Evolutionary conservation across 2,329 filamentous ascomycete genomes (phyloP), one percentile per base, ranked within the genome.

Genomic region (Penicillium thymicola): DNA sequence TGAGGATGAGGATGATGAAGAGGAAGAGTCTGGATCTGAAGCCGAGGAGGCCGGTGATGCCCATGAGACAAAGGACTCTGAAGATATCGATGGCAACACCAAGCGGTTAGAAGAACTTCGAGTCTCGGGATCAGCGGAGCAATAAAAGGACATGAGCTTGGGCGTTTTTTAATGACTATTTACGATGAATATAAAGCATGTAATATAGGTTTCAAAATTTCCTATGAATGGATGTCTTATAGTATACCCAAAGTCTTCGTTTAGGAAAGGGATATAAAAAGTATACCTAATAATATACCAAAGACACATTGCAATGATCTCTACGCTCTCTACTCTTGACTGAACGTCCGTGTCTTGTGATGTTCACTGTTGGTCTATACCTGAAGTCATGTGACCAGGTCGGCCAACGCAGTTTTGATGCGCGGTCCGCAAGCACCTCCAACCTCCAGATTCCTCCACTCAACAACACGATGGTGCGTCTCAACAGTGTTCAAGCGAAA

Each of bases 21-120:
- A 73, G 10, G 72, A 72, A 27, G 57, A 62, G 21, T 60, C 61
- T 16, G 62, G 52, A 27, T 63, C 62, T 5, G 76, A 76, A 4
- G 76, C 74, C 2, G 75, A 70, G 25, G 66, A 69, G 13, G 23
- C 55, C 7, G 72, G 71, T 7, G 77, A 74, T 2, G 75, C 75
- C 4, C 72, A 67, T 16, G 67, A 66, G 11, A 58, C 67, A 18
- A 64, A 64, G n/a, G 60, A 59, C 21, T 40, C 49, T n/a, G 55
- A 52, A 40, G 61, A 61, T 28, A 55, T 61, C 40, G 60, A 64
- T 16, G 68, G 71, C 13, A 72, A 59, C 58, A 67, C 72, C 46
- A 64, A 62, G 49, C 68, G 62, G 49, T 51, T 75, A 42, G 67
- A 66, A 44, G 65, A 66, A n/a, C 57, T 75, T 41, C 63, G 68